Evolutionary conservation across 345 rosid genomes (phyloP), one percentile per base, ranked within the genome.

Genomic region (Citrus trifoliata): DNA sequence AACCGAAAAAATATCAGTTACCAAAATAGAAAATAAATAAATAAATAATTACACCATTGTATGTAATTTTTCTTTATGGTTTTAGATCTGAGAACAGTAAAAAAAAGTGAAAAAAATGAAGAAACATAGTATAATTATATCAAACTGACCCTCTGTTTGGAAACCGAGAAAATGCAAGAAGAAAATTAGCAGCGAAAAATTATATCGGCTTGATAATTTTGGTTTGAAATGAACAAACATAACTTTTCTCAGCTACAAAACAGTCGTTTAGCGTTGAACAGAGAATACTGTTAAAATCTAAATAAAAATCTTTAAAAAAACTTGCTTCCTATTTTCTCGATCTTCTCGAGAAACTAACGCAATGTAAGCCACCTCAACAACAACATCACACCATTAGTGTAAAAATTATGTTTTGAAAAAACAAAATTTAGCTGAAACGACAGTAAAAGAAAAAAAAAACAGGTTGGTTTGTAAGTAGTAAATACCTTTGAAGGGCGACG

Each of bases 281-380:
- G 59, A 63, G 51, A 12, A 12, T 13, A 46, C 38, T 71, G 37
- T 48, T 33, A 28, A 74, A 46, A 46, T 46, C 51, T 13, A 55
- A 10, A 56, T 0, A 10, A 38, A 56, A 71, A 66, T 53, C 27
- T 25, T 32, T 25, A 25, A 10, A 18, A 69, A 18, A 28, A 42
- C 12, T 62, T 60, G 10, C 2, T 25, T 70, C 32, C 46, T 33
- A 51, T 35, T 72, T 37, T 53, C 76, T 77, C 40, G 70, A 71
- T 80, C 83, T 83, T 78, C 80, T 61, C 78, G 67, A 74, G 62
- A 78, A 80, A 48, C 81, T 83, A 74, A 78, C 80, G 79, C 78
- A 80, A 61, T 68, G 58, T 28, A 62, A 40, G 74, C 76, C 80
- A 74, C 67, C 53, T 13, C 5, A 46, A 12, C 51, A 46, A 13